phyloP scores from a whole-genome alignment of 495 filamentous ascomycete species.

The Massariosphaeria phaeospora region DNA sequence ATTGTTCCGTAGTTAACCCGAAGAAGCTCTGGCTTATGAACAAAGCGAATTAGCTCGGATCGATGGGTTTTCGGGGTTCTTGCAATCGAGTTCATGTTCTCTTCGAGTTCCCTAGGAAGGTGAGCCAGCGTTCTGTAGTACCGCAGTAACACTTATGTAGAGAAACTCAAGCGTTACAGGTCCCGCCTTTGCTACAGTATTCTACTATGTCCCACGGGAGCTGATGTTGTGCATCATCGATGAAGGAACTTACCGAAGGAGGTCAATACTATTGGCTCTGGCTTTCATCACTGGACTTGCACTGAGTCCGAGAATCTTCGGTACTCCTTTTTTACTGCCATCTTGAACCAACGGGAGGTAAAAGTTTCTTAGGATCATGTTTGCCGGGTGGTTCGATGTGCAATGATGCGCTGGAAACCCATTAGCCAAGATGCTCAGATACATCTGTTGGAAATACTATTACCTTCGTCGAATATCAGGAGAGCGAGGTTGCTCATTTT shows the following conservation, averaged over 20 bases:
- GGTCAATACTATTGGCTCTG: constrained; percentile 40
- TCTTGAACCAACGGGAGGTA: constrained; percentile 53
- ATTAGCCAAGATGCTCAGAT: constrained; percentile 32
- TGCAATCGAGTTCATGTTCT: constrained; percentile 68
- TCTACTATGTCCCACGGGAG: too few species aligned
- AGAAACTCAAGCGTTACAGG: too few species aligned
- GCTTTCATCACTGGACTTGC: constrained; percentile 73
- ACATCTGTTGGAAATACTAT: constrained; percentile 7
- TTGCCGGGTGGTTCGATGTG: constrained; percentile 57
- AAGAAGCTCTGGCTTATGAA: constrained; percentile 61
- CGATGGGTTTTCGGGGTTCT: constrained; percentile 67
- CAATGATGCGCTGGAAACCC: constrained; percentile 78
- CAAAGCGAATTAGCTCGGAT: constrained; percentile 61
- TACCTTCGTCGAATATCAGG: constrained; percentile 89
- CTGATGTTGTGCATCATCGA: too few species aligned
- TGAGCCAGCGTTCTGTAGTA: constrained; percentile 6
- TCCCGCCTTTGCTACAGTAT: too few species aligned
- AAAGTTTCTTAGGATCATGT: constrained; percentile 71
- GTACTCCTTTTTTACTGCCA: constrained; percentile 45
- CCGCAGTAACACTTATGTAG: constrained; percentile 33
- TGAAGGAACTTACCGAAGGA: too few species aligned
- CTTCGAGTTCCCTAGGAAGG: constrained; percentile 57
- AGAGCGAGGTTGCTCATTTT: constrained; percentile 60
- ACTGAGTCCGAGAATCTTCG: constrained; percentile 75
- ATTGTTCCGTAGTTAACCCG: constrained; percentile 45